Conservation (phyloP, 139 green algal genomes). For the Chlorella sp. region DNA sequence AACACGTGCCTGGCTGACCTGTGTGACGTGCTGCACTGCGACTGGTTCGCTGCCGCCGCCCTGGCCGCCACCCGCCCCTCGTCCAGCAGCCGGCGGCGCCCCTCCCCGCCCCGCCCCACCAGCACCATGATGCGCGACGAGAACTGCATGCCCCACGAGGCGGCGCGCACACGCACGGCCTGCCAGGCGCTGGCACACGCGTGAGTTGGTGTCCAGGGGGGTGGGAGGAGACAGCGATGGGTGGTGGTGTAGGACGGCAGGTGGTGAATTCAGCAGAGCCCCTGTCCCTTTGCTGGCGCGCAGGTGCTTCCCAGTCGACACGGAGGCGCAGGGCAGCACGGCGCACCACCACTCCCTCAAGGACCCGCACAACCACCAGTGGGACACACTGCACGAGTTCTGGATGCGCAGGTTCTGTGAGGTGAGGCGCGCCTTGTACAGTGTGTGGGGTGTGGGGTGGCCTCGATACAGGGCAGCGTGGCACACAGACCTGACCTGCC, state of each 20-base stretch:
- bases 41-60: background rate
- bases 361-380: background rate
- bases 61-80: background rate
- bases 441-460: no score
- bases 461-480: no score
- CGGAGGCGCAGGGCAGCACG: background rate
- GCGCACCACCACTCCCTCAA: background rate
- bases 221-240: background rate
- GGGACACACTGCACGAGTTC: background rate
- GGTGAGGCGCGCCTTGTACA: no score
- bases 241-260: background rate
- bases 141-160: background rate
- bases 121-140: background rate
- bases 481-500: background rate
- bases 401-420: background rate
- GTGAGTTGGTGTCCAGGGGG: background rate
- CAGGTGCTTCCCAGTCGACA: background rate
- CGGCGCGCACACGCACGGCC: background rate
- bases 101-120: no score
- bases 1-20: background rate
- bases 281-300: background rate
- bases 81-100: background rate
- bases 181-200: background rate
- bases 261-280: background rate
- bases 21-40: background rate